Evolutionary conservation across 345 rosid species (phyloP).

Genomic region (Euphorbia lathyris): DNA sequence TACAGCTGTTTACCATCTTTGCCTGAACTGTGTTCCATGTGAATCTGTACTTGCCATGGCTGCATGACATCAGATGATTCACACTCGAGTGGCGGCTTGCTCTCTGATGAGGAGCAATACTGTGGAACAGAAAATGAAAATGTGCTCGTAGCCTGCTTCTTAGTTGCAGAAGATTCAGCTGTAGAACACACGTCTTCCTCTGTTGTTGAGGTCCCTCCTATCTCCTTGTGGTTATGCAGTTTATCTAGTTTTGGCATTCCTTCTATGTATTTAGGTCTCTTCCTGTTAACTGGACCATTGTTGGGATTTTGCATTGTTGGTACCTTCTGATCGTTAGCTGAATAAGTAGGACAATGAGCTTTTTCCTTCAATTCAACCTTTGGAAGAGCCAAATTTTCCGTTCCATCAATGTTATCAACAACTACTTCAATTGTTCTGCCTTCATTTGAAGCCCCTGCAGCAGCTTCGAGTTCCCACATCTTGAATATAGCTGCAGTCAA

Average conservation of each 20-base stretch:
- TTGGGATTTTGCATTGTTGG: slow-evolving; percentile 42
- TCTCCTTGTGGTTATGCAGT: slow-evolving; percentile 13
- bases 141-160: slow-evolving; percentile 42
- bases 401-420: slow-evolving; percentile 55
- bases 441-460: slow-evolving; percentile 39
- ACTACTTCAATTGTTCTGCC: slow-evolving; percentile 53
- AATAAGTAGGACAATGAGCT: slow-evolving; percentile 39
- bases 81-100: slow-evolving; percentile 39
- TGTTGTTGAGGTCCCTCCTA: slow-evolving; percentile 31
- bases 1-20: slow-evolving; percentile 32
- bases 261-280: slow-evolving; percentile 52
- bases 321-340: slow-evolving; percentile 80
- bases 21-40: slow-evolving; percentile 29
- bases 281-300: slow-evolving; percentile 30
- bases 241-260: slow-evolving; percentile 14
- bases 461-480: slow-evolving; percentile 73
- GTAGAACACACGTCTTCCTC: slow-evolving; percentile 64
- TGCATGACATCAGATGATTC: slow-evolving; percentile 39
- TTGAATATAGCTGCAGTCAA: slow-evolving; percentile 67
- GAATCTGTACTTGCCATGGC: slow-evolving; percentile 29
- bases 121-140: slow-evolving; percentile 64
- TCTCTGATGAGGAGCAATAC: slow-evolving; percentile 45
- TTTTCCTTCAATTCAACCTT: slow-evolving; percentile 39
- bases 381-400: slow-evolving; percentile 31
- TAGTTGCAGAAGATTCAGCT: slow-evolving; percentile 63